Evolutionary conservation across 345 rosid genomes (phyloP), one percentile per base, ranked within the genome.

Genomic region (Salix brachista): DNA sequence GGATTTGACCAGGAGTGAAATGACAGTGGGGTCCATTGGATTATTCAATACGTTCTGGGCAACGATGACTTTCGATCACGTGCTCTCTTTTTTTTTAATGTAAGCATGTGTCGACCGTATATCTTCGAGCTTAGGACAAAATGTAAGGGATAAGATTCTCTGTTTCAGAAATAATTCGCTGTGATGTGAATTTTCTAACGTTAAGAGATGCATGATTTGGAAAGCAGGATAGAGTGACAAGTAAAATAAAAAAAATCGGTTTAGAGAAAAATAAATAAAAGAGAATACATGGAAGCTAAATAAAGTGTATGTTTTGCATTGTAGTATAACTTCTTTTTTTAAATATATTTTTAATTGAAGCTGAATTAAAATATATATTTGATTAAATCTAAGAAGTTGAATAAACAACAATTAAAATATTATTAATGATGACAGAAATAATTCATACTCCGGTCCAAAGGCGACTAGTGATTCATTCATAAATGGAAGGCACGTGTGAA

Each of bases 11-110:
- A 2, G 4, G 4, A 21, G 28, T 56, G 65, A 62, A 74, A 62
- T 46, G 78, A 75, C 75, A 14, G 48, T 13, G 32, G 78, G 78
- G 78, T 37, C 78, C 78, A 74, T 8, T 41, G 5, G 4, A n/a
- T 61, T 19, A 0, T 1, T 48, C 28, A 2, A 26, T 13, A 5
- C 71, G 19, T 10, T 21, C 11, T 41, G 75, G 71, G 34, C 48
- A 74, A 3, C 32, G n/a, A 64, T 67, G 62, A 67, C 71, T 67
- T 78, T 72, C 30, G 11, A 21, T 72, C 28, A n/a, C 64, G 3
- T 11, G 32, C 19, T 58, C 6, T 9, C 10, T 11, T 11, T 11
- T 36, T 34, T 36, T 7, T 25, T 8, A n/a, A 10, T 39, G n/a
- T 2, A 8, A 54, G 25, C 60, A 6, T 21, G 60, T 19, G 0